Conservation (phyloP, 2,329 filamentous ascomycete species). For the Hypoxylon sp. region DNA sequence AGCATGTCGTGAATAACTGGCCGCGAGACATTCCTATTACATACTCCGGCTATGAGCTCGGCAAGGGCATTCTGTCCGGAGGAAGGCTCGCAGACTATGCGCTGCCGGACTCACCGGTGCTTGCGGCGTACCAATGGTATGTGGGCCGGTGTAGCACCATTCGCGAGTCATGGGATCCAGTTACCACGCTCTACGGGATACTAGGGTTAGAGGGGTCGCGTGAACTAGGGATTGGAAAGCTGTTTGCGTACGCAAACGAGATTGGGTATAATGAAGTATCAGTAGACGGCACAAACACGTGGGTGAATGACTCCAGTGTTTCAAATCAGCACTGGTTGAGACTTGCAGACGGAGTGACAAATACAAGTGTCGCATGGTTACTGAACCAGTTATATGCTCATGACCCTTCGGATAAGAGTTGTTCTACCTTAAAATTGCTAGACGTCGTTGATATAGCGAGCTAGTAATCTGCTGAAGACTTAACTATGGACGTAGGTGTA, state of each 20-base stretch:
- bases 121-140: constrained; percentile 60
- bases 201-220: constrained; percentile 50
- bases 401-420: constrained; percentile 29
- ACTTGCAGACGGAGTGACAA: constrained; percentile 47
- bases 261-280: constrained; percentile 60
- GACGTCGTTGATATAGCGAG: neutral
- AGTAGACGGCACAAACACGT: constrained; percentile 60
- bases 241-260: constrained; percentile 58
- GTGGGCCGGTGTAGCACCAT: constrained; percentile 52
- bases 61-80: constrained; percentile 60
- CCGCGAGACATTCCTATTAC: constrained; percentile 54
- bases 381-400: constrained; percentile 31
- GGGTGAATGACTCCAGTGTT: constrained; percentile 57
- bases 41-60: constrained; percentile 63
- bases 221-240: constrained; percentile 52
- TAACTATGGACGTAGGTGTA: too few species aligned
- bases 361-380: constrained; percentile 29
- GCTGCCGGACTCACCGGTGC: constrained; percentile 55
- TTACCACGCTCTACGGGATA: constrained; percentile 60
- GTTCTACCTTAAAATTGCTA: constrained; percentile 1
- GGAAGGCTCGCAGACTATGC: constrained; percentile 54
- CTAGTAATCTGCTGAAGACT: too few species aligned
- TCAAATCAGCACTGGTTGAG: constrained; percentile 60
- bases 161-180: constrained; percentile 60
- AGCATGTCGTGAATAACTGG: constrained; percentile 65